phyloP scores from a whole-genome alignment of 352 stramenopile species.

The Globisporangium sylvaticum region DNA sequence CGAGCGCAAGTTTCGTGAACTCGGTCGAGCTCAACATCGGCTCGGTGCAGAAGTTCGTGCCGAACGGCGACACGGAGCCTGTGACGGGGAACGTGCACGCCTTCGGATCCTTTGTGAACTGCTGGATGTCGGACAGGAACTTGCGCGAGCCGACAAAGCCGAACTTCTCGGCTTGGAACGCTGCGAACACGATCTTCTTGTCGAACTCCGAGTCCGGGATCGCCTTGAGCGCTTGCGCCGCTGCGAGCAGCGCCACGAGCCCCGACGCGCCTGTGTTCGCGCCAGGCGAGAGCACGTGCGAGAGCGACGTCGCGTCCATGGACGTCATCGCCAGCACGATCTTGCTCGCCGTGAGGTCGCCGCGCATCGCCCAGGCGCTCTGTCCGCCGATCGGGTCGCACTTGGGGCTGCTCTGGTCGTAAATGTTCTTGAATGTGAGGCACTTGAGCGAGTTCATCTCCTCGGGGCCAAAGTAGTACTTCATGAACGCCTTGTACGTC shows the following conservation, averaged over 20 bases:
- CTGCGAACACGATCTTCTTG: slow-evolving; percentile 78
- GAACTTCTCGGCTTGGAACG: slow-evolving; percentile 79
- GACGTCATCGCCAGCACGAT: slow-evolving; percentile 68
- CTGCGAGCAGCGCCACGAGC: slow-evolving; percentile 70
- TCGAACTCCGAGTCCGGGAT: slow-evolving; percentile 59
- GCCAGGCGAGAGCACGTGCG: slow-evolving; percentile 63
- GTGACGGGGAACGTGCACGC: slow-evolving; percentile 49
- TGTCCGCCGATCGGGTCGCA: slow-evolving; percentile 81
- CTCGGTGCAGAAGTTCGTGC: slow-evolving; percentile 56
- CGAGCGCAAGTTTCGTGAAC: slow-evolving; percentile 54
- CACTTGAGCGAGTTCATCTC: slow-evolving; percentile 73
- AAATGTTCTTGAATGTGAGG: slow-evolving; percentile 74
- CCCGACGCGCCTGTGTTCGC: slow-evolving; percentile 74
- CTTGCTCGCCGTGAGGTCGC: slow-evolving; percentile 41
- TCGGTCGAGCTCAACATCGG: slow-evolving; percentile 63
- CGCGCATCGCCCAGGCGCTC: slow-evolving; percentile 63
- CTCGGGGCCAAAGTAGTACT: slow-evolving; percentile 80
- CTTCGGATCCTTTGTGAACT: slow-evolving; percentile 42
- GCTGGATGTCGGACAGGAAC: slow-evolving; percentile 65
- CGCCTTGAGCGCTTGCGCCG: slow-evolving; percentile 59
- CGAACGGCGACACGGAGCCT: slow-evolving; percentile 49
- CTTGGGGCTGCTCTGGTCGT: slow-evolving; percentile 52
- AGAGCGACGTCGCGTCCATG: slow-evolving; percentile 76
- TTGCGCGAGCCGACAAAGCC: slow-evolving; percentile 80
- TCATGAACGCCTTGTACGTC: slow-evolving; percentile 77